Conservation (phyloP, 192 early-diverging fungal genomes). For the Coemansia sp. region DNA sequence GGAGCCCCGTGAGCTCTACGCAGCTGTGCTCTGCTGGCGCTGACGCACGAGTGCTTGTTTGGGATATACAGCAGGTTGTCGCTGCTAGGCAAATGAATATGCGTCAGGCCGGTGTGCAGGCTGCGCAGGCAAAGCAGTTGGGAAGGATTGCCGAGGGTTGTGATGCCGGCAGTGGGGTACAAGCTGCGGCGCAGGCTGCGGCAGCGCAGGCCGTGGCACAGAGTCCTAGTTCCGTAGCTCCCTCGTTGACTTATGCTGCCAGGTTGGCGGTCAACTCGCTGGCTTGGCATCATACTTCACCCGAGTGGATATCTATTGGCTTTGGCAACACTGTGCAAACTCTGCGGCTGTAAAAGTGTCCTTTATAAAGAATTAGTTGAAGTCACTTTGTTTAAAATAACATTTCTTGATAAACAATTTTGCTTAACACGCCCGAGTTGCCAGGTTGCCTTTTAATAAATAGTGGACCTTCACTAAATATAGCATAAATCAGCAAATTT, state of each 20-base stretch:
- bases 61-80: slow-evolving; percentile 71
- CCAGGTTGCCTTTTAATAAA: too few species aligned
- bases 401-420: too few species aligned
- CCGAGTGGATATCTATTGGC: slow-evolving; percentile 89
- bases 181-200: slow-evolving; percentile 51
- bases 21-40: slow-evolving; percentile 89
- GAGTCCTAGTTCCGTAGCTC: slow-evolving; percentile 39
- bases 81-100: slow-evolving; percentile 47
- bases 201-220: slow-evolving; percentile 41
- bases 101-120: slow-evolving; percentile 41
- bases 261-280: slow-evolving; percentile 76
- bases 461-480: too few species aligned
- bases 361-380: slow-evolving; percentile 4
- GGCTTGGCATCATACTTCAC: slow-evolving; percentile 70
- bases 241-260: slow-evolving; percentile 75
- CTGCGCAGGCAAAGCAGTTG: slow-evolving; percentile 46
- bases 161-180: slow-evolving; percentile 16
- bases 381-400: too few species aligned
- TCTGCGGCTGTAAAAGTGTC: slow-evolving; percentile 61
- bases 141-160: slow-evolving; percentile 21
- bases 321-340: slow-evolving; percentile 85
- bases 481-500: too few species aligned
- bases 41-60: slow-evolving; percentile 86
- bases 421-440: too few species aligned
- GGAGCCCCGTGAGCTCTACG: slow-evolving; percentile 78